Conservation (phyloP, 2,329 filamentous ascomycete species). For the Pestalotiopsis sp. region DNA sequence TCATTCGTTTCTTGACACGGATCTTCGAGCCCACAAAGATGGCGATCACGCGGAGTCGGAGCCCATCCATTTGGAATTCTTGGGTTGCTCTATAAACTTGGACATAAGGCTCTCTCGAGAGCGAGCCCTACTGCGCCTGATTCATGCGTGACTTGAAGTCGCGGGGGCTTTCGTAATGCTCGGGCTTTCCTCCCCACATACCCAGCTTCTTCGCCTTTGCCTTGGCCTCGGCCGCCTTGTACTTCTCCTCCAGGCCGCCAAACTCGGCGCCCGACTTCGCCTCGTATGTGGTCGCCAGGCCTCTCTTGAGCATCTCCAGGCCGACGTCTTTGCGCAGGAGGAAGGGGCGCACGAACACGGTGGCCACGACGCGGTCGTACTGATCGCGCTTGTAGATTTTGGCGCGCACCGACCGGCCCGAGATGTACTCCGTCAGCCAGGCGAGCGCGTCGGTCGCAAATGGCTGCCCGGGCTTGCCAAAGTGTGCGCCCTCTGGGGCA, state of each 20-base stretch:
- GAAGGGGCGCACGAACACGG: slow-evolving; percentile 73
- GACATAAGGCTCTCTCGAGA: background rate
- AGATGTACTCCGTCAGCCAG: slow-evolving; percentile 77
- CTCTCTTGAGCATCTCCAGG: slow-evolving; percentile 82
- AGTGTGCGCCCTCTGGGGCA: slow-evolving; percentile 90
- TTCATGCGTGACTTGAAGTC: slow-evolving; percentile 74
- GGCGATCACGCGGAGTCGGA: background rate
- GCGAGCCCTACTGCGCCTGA: slow-evolving; percentile 23
- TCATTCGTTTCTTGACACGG: background rate
- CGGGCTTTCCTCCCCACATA: slow-evolving; percentile 73
- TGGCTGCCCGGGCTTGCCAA: slow-evolving; percentile 85
- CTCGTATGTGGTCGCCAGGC: slow-evolving; percentile 90
- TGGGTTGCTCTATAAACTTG: background rate
- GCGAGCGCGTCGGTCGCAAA: slow-evolving; percentile 77
- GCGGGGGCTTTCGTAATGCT: slow-evolving; percentile 77
- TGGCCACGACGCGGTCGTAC: slow-evolving; percentile 88
- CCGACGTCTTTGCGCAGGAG: slow-evolving; percentile 80
- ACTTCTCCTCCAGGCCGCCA: slow-evolving; percentile 68
- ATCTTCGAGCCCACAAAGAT: background rate
- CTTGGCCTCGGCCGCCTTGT: slow-evolving; percentile 66
- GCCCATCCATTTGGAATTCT: background rate
- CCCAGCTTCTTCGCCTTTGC: slow-evolving; percentile 68
- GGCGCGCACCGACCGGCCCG: slow-evolving; percentile 75
- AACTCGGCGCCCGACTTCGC: slow-evolving; percentile 90
- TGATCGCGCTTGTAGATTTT: slow-evolving; percentile 85